Conservation (phyloP, 2,329 filamentous ascomycete genomes). For the Amphichorda felina region DNA sequence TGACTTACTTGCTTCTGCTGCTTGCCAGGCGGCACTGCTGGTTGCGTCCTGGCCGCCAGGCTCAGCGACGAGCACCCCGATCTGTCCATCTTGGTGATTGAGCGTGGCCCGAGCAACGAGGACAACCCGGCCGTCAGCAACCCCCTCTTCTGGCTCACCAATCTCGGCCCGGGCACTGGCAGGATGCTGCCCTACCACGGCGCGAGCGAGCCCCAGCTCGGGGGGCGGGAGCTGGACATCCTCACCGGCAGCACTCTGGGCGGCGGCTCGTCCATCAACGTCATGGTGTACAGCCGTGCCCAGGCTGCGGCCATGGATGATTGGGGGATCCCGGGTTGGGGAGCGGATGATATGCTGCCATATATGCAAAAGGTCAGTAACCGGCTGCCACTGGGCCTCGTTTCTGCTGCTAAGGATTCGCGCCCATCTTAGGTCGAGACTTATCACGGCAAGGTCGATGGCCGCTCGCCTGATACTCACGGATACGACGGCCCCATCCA, state of each 20-base stretch:
- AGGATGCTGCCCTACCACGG: slow-evolving; percentile 14
- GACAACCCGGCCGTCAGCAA: slow-evolving; percentile 13
- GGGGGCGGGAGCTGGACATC: slow-evolving; percentile 11
- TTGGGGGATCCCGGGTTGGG: slow-evolving; percentile 21
- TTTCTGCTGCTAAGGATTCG: background rate
- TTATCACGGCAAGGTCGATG: slow-evolving; percentile 33
- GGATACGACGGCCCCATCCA: slow-evolving; percentile 43
- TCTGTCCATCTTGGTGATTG: slow-evolving; percentile 18
- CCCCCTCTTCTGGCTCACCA: slow-evolving; percentile 12
- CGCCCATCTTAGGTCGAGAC: slow-evolving; percentile 33
- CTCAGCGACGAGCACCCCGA: slow-evolving; percentile 14
- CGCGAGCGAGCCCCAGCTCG: slow-evolving; percentile 11
- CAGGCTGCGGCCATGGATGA: slow-evolving; percentile 19
- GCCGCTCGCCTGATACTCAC: slow-evolving; percentile 24
- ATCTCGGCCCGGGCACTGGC: slow-evolving; percentile 5
- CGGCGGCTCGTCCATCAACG: slow-evolving; percentile 19
- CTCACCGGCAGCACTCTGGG: slow-evolving; percentile 15
- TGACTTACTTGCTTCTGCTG: background rate
- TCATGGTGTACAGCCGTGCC: slow-evolving; percentile 19
- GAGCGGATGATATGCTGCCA: slow-evolving; percentile 16
- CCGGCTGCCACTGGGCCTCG: fast-evolving
- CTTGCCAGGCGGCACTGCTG: slow-evolving; percentile 16
- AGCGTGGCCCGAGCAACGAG: slow-evolving; percentile 15
- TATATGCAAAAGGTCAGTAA: slow-evolving; percentile 16
- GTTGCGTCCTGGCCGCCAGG: slow-evolving; percentile 16